These are phyloP conservation scores for Arachis stenosperma DNA, from an alignment of 306 rosid species.

Conservation along the genomic window DNA sequence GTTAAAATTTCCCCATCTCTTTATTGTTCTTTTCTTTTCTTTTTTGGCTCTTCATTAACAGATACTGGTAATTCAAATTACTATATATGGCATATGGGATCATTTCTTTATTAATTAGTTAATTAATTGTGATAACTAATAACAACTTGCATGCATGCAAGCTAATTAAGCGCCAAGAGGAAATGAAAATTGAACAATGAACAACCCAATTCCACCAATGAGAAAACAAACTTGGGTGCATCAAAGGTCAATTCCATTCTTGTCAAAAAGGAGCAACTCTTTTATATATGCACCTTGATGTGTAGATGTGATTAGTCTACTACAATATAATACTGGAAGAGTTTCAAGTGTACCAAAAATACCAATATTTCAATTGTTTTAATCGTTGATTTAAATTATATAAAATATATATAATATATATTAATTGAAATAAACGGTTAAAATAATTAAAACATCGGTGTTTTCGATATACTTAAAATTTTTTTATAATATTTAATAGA, in stretches of 20 bases:
- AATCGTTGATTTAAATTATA: too few relatives aligned
- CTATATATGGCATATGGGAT: too few relatives aligned
- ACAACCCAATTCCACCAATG: not conserved
- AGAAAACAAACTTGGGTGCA: slow-evolving; percentile 19
- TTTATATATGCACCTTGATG: not conserved
- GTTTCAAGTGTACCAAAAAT: too few relatives aligned
- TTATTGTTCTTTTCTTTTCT: not conserved
- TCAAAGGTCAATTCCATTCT: slow-evolving; percentile 39
- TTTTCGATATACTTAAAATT: too few relatives aligned
- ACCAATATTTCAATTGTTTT: too few relatives aligned
- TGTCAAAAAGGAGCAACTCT: not conserved
- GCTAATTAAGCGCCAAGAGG: not conserved
- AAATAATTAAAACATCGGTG: too few relatives aligned
- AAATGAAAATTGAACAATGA: slow-evolving; percentile 16
- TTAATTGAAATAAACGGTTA: too few relatives aligned
- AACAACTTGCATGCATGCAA: slow-evolving; percentile 6
- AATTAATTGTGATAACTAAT: not conserved
- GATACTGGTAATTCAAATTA: not conserved
- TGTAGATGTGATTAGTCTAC: slow-evolving; percentile 14
- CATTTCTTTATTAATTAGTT: too few relatives aligned
- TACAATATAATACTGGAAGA: slow-evolving; percentile 20
- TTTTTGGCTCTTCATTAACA: slow-evolving; percentile 20
- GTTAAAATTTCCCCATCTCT: slow-evolving; percentile 16
- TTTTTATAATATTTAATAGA: too few relatives aligned
- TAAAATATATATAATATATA: too few relatives aligned